phyloP scores from a whole-genome alignment of 768 basidiomycete genomes.

The Hirschioporus abietinus region DNA sequence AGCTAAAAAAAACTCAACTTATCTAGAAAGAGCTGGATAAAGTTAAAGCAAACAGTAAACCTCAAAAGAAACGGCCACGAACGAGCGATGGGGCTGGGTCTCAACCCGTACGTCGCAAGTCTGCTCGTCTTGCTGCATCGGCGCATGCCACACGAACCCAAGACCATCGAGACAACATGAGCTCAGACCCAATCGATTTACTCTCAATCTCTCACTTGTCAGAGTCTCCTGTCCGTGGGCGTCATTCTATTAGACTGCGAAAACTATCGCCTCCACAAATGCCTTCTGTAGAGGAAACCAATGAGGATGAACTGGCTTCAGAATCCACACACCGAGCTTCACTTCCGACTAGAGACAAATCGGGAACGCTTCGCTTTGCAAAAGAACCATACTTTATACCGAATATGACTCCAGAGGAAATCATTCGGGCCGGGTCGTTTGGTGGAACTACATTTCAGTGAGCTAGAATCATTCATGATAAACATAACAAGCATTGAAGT shows the following conservation, averaged over 20 bases:
- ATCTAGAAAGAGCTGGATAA: neutral
- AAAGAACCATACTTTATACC: slow-evolving; percentile 4
- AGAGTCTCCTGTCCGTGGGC: neutral
- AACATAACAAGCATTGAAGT: neutral
- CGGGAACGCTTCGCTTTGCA: neutral
- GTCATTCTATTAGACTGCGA: neutral
- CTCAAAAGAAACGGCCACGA: neutral
- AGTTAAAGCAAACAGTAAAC: neutral
- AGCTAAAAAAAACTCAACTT: neutral
- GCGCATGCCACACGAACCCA: neutral
- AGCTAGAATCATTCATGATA: neutral
- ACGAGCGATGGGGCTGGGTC: neutral
- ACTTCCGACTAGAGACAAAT: neutral
- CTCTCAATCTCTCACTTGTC: neutral
- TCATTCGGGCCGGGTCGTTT: slow-evolving; percentile 4
- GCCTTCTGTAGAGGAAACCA: neutral
- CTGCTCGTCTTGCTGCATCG: slow-evolving; percentile 1
- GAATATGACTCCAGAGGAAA: slow-evolving; percentile 4
- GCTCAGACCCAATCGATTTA: slow-evolving; percentile 3
- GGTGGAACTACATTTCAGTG: slow-evolving; percentile 6
- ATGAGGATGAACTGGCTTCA: neutral
- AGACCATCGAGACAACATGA: neutral
- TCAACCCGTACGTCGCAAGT: neutral
- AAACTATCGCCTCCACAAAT: neutral
- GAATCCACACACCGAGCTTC: neutral